These are phyloP conservation scores for Dactylorhiza incarnata DNA, from an alignment of 106 monocot genomes.

Conservation along the genomic window DNA sequence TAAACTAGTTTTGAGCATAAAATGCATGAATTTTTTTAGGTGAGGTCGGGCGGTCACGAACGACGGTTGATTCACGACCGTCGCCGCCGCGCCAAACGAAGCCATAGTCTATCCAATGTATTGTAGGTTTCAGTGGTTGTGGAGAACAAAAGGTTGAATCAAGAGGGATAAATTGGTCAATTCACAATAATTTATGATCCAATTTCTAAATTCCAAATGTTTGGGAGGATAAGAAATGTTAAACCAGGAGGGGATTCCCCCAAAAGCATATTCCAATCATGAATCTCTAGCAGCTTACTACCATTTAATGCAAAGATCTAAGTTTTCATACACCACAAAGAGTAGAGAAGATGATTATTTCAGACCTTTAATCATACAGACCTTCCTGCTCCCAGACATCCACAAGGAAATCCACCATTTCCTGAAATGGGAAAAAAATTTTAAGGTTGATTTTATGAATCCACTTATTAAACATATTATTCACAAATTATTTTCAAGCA, in stretches of 20 bases:
- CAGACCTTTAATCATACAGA: slow-evolving; percentile 35
- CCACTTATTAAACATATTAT: too few species aligned
- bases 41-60: too few species aligned
- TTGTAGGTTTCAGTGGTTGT: too few species aligned
- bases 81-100: too few species aligned
- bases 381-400: slow-evolving; percentile 68
- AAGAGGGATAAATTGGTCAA: neutral
- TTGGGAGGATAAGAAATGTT: neutral
- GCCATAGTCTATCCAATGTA: too few species aligned
- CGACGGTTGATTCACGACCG: too few species aligned
- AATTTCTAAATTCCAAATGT: neutral
- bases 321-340: neutral
- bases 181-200: neutral
- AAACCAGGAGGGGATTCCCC: neutral
- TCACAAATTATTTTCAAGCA: too few species aligned
- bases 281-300: neutral
- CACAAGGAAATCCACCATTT: slow-evolving; percentile 74
- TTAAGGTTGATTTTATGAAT: too few species aligned
- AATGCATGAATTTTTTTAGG: too few species aligned
- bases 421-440: slow-evolving; percentile 22
- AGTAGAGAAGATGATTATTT: neutral
- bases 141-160: neutral
- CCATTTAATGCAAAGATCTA: neutral
- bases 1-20: too few species aligned
- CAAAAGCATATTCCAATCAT: neutral